Conservation (phyloP, 139 green algal genomes). For the Zygnema cylindricum region DNA sequence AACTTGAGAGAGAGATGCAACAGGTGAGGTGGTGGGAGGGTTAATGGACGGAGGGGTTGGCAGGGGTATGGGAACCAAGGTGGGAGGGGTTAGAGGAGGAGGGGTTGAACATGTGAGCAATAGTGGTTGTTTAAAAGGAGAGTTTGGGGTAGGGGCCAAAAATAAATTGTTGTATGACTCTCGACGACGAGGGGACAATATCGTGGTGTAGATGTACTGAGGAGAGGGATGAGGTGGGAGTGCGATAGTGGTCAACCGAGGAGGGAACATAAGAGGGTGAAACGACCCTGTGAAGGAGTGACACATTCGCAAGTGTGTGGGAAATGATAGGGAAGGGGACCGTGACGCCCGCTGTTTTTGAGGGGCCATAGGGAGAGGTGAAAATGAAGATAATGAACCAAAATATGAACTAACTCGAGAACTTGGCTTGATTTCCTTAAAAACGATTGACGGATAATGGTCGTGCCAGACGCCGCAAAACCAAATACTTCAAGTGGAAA, state of each 20-base stretch:
- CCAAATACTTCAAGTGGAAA: too few relatives aligned
- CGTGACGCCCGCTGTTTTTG: too few relatives aligned
- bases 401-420: background rate
- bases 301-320: background rate
- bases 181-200: background rate
- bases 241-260: background rate
- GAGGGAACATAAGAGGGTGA: background rate
- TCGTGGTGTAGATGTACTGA: background rate
- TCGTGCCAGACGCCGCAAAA: too few relatives aligned
- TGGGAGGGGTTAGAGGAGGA: too few relatives aligned
- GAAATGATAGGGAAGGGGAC: background rate
- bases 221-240: background rate
- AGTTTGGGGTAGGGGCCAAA: background rate
- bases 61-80: too few relatives aligned
- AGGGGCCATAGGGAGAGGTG: background rate
- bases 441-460: background rate
- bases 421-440: background rate
- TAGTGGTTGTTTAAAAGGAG: background rate
- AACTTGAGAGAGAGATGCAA: too few relatives aligned
- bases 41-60: background rate
- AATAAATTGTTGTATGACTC: background rate
- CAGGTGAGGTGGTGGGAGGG: too few relatives aligned
- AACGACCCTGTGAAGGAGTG: background rate
- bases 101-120: too few relatives aligned
- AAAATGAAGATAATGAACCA: background rate